Conservation (phyloP, 495 filamentous ascomycete genomes). For the Ascobolus immersus region DNA sequence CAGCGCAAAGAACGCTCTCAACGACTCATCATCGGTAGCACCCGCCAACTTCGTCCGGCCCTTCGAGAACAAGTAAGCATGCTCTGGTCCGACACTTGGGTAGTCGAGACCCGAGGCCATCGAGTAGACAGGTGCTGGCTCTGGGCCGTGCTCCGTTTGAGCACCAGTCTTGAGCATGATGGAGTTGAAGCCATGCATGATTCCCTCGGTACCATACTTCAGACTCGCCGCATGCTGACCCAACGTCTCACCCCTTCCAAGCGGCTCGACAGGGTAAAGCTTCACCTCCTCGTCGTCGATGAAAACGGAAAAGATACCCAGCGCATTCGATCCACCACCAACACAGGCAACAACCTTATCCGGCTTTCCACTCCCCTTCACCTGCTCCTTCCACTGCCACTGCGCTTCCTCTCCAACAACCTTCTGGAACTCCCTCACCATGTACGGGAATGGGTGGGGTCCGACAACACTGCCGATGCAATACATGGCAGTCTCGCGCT, state of each 20-base stretch:
- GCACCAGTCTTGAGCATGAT: constrained; percentile 10
- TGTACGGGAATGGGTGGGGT: constrained; percentile 10
- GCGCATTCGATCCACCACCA: constrained; percentile 11
- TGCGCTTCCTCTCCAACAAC: constrained; percentile 12
- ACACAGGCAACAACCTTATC: constrained; percentile 10
- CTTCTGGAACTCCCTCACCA: constrained; percentile 10
- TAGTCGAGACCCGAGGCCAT: constrained; percentile 13
- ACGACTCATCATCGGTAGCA: constrained; percentile 9
- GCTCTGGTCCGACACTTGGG: constrained; percentile 11
- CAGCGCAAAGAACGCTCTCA: constrained; percentile 8
- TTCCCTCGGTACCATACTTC: constrained; percentile 6
- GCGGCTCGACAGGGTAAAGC: constrained; percentile 10
- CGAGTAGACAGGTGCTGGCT: constrained; percentile 10
- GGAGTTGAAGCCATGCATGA: constrained; percentile 12
- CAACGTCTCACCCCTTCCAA: constrained; percentile 4
- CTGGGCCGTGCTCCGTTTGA: background rate
- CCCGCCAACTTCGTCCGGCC: constrained; percentile 9
- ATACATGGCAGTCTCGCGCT: constrained; percentile 7
- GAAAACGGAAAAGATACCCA: constrained; percentile 11
- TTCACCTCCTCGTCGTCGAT: constrained; percentile 8
- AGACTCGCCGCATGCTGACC: constrained; percentile 10
- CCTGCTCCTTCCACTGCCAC: constrained; percentile 7
- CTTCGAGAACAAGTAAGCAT: constrained; percentile 8
- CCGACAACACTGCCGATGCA: constrained; percentile 12
- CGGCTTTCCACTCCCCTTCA: constrained; percentile 5